A percentile compares a stretch with the other conserved stretches of the same genome.
These are phyloP conservation scores for Candida maris DNA, from an alignment of 805 yeast species.

Conservation along the genomic window DNA sequence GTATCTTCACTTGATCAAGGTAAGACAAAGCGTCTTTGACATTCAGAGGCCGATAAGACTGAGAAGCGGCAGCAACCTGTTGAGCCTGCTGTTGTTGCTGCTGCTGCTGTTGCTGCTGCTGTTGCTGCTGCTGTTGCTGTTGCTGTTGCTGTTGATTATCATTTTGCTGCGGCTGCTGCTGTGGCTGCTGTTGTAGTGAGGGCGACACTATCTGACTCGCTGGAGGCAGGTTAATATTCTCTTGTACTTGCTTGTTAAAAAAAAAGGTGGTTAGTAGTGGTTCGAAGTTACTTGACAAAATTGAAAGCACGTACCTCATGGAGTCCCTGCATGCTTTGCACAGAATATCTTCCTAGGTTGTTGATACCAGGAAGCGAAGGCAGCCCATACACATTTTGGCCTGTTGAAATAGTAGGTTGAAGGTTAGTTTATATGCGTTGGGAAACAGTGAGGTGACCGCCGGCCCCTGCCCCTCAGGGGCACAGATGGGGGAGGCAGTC, in stretches of 20 bases:
- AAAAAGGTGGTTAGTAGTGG: constrained; percentile 16
- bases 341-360: constrained; percentile 44
- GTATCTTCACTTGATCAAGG: constrained; percentile 91
- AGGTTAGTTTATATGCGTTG: constrained; percentile 1
- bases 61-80: constrained; percentile 23
- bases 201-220: constrained; percentile 28
- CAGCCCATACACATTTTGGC: constrained; percentile 47
- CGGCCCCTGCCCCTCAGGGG: not conserved
- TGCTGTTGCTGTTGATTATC: constrained; percentile 18
- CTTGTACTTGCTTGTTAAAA: constrained; percentile 20
- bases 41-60: constrained; percentile 72
- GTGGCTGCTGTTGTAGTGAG: constrained; percentile 15
- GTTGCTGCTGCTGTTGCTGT: constrained; percentile 11
- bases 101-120: constrained; percentile 18
- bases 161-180: constrained; percentile 15
- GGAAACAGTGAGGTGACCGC: too few species aligned
- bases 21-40: constrained; percentile 95
- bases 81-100: constrained; percentile 22
- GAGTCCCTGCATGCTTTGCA: constrained; percentile 43
- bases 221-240: constrained; percentile 28
- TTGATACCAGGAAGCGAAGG: constrained; percentile 52
- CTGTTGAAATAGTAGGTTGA: constrained; percentile 21
- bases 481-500: constrained; percentile 1
- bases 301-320: constrained; percentile 26
- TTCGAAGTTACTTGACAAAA: constrained; percentile 1